These are phyloP conservation scores for Geotrichum restrictum DNA, from an alignment of 1,139 yeast species.

Conservation along the genomic window DNA sequence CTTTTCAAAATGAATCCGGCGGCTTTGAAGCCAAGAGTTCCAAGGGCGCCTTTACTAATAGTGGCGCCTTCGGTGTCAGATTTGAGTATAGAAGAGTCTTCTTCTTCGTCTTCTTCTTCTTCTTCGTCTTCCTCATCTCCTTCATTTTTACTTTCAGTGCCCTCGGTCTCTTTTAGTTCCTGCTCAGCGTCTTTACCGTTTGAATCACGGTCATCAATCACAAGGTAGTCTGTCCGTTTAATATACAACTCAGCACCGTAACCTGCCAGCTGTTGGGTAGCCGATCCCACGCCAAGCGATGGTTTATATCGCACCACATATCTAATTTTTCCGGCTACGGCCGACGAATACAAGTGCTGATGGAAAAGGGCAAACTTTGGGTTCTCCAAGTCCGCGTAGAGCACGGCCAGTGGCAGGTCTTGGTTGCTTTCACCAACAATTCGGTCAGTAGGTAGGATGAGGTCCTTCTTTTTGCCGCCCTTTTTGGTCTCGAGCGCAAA, in stretches of 20 bases:
- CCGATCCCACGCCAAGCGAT: conserved; percentile 18
- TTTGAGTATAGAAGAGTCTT: conserved; percentile 19
- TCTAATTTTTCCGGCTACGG: conserved; percentile 61
- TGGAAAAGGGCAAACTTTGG: conserved; percentile 55
- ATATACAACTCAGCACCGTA: conserved; percentile 63
- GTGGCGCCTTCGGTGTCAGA: conserved; percentile 25
- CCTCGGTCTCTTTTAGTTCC: conserved; percentile 18
- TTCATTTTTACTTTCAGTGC: conserved; percentile 10
- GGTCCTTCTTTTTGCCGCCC: conserved; percentile 28
- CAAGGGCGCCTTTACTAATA: conserved; percentile 31
- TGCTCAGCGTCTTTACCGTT: conserved; percentile 24
- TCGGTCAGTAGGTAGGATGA: conserved; percentile 52
- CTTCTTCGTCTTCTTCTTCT: conserved; percentile 19
- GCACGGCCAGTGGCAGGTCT: conserved; percentile 44
- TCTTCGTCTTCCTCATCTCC: conserved; percentile 13
- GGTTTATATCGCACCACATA: conserved; percentile 73
- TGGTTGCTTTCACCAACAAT: conserved; percentile 46
- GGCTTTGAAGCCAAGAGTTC: conserved; percentile 36
- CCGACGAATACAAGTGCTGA: conserved; percentile 54
- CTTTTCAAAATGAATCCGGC: conserved; percentile 32
- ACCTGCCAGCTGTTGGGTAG: conserved; percentile 50
- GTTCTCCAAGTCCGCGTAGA: conserved; percentile 49
- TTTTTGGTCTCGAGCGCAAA: conserved; percentile 57
- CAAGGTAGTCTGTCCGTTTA: conserved; percentile 61
- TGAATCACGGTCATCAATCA: conserved; percentile 55